phyloP scores from a whole-genome alignment of 352 stramenopile genomes.

The Plasmopara muralis region DNA sequence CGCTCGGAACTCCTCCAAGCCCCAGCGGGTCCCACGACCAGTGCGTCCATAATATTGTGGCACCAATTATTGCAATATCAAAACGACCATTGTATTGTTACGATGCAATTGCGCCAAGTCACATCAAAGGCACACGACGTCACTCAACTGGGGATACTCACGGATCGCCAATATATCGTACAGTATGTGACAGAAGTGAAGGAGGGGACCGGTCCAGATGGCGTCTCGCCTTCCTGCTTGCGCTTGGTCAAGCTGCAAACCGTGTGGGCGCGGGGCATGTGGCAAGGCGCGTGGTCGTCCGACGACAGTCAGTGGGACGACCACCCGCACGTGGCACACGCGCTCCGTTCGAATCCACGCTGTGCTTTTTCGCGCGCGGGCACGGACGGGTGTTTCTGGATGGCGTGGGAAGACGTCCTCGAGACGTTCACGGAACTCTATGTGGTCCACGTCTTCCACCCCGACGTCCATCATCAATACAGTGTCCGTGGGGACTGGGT shows the following conservation, averaged over 20 bases:
- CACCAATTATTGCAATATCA: constrained; percentile 56
- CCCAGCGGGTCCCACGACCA: constrained; percentile 24
- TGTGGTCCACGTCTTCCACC: constrained; percentile 34
- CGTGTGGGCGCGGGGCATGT: constrained; percentile 70
- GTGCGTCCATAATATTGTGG: constrained; percentile 41
- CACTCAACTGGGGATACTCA: constrained; percentile 22
- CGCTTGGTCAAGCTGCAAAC: constrained; percentile 80
- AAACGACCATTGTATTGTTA: constrained; percentile 55
- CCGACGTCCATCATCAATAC: constrained; percentile 46
- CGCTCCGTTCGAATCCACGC: constrained; percentile 45
- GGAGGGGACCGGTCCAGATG: too few species aligned
- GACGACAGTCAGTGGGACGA: constrained; percentile 84
- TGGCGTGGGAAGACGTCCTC: constrained; percentile 71
- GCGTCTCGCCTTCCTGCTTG: constrained; percentile 6
- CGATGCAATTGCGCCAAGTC: constrained; percentile 58
- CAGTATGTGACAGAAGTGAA: neutral
- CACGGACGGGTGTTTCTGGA: constrained; percentile 77
- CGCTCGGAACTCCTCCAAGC: constrained; percentile 11
- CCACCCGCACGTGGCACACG: constrained; percentile 62
- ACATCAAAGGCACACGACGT: constrained; percentile 58
- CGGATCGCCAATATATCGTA: neutral
- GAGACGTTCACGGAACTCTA: constrained; percentile 70
- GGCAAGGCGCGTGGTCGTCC: constrained; percentile 78
- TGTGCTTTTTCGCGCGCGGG: constrained; percentile 65
- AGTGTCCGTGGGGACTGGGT: constrained; percentile 38